Base-by-base conservation (phyloP, 192 early-diverging fungal species). In the Backusella macrospora region DNA sequence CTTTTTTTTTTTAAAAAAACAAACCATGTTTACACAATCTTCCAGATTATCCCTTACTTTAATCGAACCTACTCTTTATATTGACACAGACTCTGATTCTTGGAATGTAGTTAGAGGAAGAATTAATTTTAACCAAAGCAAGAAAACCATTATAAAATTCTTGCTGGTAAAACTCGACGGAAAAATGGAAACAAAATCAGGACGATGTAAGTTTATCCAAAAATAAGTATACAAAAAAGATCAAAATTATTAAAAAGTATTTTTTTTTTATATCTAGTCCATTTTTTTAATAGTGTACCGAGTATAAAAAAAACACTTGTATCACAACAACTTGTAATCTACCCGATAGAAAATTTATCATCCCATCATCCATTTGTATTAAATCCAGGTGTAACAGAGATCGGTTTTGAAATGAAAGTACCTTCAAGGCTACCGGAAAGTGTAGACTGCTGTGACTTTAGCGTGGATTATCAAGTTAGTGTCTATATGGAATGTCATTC, bases 351-450 rank as follows among this genome's bases (percentile, higher is more conserved):
- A 23, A 44, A 29, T 5, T 29, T 12, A 34, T 3, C 29, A 14
- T 12, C 7, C 14, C 26, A 65, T 42, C 49, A 23, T n/a, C 37
- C 67, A 44, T 15, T 68, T 13, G 23, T 48, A 21, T 68, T 68
- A 29, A n/a, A 47, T 29, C 18, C 67, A 16, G 67, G 67, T 14
- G 23, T 47, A 34, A 46, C 67, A 23, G 40, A 47, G 26, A 44
- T 43, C 23, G 67, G 67, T 13, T 68, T 68, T 15, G 67, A 68
- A 47, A 68, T 68, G 67, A 43, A 68, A 34, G 23, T 68, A 3
- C 67, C 67, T 47, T 44, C 42, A 43, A 43, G 29, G 29, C 34
- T 68, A 34, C 67, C 67, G 16, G 67, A 68, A 68, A 68, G 43
- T 13, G 40, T 68, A n/a, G 43, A 68, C 15, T 68, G 67, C 8